Conservation (phyloP, 352 stramenopile species). For the Pythium periplocum region DNA sequence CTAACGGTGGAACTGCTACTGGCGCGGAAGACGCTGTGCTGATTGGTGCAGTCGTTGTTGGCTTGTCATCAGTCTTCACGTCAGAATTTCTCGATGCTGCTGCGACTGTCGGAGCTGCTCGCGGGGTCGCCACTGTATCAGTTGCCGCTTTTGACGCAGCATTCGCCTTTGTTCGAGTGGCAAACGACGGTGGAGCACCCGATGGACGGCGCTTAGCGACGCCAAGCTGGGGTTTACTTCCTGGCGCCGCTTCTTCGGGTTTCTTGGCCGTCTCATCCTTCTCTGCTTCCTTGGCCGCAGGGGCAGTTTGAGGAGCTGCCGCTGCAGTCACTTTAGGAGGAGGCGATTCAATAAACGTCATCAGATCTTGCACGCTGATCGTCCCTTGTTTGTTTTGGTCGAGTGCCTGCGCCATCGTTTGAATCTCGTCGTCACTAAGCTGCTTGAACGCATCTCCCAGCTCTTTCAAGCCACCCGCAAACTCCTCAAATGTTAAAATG, state of each 20-base stretch:
- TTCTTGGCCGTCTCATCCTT: slow-evolving; percentile 9
- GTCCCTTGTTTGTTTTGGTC: slow-evolving; percentile 24
- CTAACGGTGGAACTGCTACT: not conserved
- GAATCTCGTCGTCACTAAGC: slow-evolving; percentile 26
- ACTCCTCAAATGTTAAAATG: slow-evolving; percentile 48
- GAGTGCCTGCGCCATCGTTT: slow-evolving; percentile 28
- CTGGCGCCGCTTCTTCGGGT: not conserved
- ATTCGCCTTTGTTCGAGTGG: not conserved
- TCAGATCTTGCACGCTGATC: slow-evolving; percentile 39
- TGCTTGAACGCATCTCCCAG: slow-evolving; percentile 33
- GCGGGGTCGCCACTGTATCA: not conserved
- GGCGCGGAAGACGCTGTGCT: not conserved
- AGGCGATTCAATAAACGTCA: slow-evolving; percentile 13
- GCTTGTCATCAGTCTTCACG: no score
- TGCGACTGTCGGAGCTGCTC: not conserved
- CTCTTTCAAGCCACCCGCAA: slow-evolving; percentile 33
- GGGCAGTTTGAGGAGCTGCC: no score
- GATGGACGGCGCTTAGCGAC: not conserved
- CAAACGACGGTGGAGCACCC: not conserved
- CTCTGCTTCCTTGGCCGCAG: not conserved
- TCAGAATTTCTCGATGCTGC: no score
- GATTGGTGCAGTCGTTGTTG: no score
- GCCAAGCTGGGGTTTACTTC: no score
- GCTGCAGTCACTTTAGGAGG: not conserved
- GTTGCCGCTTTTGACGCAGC: not conserved